Evolutionary conservation across 2,329 filamentous ascomycete genomes (phyloP).

Genomic region (Cephalotrichum gorgonifer): DNA sequence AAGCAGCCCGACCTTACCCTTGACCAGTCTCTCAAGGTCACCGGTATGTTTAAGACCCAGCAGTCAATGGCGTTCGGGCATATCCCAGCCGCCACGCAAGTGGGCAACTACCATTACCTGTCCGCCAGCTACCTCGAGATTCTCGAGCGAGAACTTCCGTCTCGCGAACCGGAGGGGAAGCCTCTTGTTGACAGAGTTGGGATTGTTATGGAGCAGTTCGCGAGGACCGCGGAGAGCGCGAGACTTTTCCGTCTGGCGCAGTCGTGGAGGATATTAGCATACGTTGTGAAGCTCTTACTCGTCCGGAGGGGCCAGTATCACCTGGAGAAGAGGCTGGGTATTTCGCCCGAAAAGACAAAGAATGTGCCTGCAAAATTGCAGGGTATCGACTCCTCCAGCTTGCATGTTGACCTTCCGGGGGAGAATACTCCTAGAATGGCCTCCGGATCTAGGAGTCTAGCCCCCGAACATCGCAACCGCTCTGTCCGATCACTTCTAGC

Average conservation of each 20-base stretch:
- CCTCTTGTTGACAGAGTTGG: constrained; percentile 36
- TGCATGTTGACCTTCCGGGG: neutral
- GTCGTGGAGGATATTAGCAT: constrained; percentile 52
- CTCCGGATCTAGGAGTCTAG: neutral
- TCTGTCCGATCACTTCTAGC: constrained; percentile 35
- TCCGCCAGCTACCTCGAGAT: constrained; percentile 45
- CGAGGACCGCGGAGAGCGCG: constrained; percentile 43
- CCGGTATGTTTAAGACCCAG: constrained; percentile 46
- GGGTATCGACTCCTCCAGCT: neutral
- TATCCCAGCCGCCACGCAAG: constrained; percentile 39
- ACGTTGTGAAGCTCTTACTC: constrained; percentile 43
- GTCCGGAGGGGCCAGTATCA: constrained; percentile 46
- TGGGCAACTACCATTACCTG: constrained; percentile 44
- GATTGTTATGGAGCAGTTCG: constrained; percentile 44
- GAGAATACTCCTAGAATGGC: constrained; percentile 1
- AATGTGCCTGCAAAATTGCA: neutral
- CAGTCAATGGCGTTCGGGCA: constrained; percentile 54
- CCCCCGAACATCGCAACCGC: constrained; percentile 7
- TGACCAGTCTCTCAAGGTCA: constrained; percentile 47
- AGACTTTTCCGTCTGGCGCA: constrained; percentile 51
- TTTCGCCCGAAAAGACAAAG: neutral
- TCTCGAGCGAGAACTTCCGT: constrained; percentile 37
- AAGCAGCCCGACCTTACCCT: constrained; percentile 38
- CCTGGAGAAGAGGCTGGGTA: constrained; percentile 30
- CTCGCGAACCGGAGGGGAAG: constrained; percentile 16